phyloP scores from a whole-genome alignment of 495 filamentous ascomycete genomes.

The Penicillium flavigenum region DNA sequence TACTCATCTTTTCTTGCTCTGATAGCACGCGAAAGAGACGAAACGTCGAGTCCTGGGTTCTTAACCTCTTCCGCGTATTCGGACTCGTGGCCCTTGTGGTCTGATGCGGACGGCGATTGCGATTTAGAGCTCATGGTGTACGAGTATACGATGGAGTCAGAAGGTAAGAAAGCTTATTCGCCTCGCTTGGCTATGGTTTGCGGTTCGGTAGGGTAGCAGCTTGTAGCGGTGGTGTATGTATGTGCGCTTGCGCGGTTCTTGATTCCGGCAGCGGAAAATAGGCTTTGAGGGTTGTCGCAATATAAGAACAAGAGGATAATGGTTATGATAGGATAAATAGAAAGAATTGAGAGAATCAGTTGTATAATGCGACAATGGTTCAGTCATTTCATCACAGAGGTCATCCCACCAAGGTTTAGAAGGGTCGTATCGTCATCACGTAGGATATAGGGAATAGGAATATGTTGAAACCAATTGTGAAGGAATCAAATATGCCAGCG shows the following conservation, averaged over 20 bases:
- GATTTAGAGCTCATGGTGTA: conserved; percentile 19
- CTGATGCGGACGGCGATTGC: conserved; percentile 15
- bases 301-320: background rate
- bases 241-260: conserved; percentile 11
- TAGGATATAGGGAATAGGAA: background rate
- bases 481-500: background rate
- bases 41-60: conserved; percentile 30
- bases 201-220: conserved; percentile 1
- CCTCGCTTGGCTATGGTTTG: conserved; percentile 4
- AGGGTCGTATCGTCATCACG: conserved; percentile 11
- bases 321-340: background rate
- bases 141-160: background rate
- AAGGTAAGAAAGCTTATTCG: background rate
- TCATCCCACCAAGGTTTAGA: conserved; percentile 15
- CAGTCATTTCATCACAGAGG: conserved; percentile 15
- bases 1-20: conserved; percentile 76
- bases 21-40: conserved; percentile 58
- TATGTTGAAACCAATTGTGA: background rate
- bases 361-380: conserved; percentile 13
- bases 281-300: background rate
- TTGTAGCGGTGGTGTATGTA: conserved; percentile 13
- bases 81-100: conserved; percentile 20
- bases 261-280: conserved; percentile 12
- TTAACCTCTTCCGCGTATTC: conserved; percentile 27
- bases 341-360: background rate